phyloP scores from a whole-genome alignment of 2,329 filamentous ascomycete genomes.

The Sphaerostilbella broomeana region DNA sequence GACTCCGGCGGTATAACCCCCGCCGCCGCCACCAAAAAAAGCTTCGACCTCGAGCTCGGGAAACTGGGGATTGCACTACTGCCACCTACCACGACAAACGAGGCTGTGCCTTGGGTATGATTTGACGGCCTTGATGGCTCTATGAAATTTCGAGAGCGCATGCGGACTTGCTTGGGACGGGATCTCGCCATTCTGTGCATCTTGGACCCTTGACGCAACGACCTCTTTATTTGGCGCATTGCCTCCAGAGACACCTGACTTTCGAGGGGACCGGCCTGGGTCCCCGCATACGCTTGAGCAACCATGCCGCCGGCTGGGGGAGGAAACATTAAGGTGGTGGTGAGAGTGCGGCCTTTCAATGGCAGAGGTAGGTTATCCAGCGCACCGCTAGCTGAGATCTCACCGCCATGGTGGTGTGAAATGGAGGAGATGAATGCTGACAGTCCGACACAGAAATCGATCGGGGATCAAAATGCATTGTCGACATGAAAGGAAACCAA shows the following conservation, averaged over 20 bases:
- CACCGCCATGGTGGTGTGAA: not conserved
- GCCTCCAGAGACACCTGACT: conserved; percentile 18
- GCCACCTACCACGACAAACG: not conserved
- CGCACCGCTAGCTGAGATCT: not conserved
- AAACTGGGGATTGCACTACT: conserved; percentile 3
- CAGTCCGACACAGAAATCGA: conserved; percentile 62
- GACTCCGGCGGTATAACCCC: not conserved
- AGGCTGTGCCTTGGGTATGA: conserved; percentile 14
- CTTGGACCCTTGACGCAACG: too few species aligned
- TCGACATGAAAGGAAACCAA: conserved; percentile 91
- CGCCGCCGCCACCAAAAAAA: conserved; percentile 5
- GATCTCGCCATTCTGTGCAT: not conserved
- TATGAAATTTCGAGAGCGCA: conserved; percentile 1
- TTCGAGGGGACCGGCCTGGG: conserved; percentile 30
- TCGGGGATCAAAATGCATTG: conserved; percentile 88
- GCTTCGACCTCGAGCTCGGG: conserved; percentile 10
- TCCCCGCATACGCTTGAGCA: conserved; percentile 28
- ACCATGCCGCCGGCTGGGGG: conserved; percentile 54
- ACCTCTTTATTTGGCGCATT: too few species aligned
- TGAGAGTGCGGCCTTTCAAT: conserved; percentile 93
- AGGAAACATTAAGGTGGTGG: conserved; percentile 99
- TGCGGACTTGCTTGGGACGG: conserved; percentile 4
- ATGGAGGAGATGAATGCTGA: conserved; percentile 16
- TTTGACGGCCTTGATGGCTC: conserved; percentile 12
- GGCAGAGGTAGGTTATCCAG: conserved; percentile 62